These are phyloP conservation scores for Citrus glauca DNA, from an alignment of 345 rosid genomes.

Conservation along the genomic window DNA sequence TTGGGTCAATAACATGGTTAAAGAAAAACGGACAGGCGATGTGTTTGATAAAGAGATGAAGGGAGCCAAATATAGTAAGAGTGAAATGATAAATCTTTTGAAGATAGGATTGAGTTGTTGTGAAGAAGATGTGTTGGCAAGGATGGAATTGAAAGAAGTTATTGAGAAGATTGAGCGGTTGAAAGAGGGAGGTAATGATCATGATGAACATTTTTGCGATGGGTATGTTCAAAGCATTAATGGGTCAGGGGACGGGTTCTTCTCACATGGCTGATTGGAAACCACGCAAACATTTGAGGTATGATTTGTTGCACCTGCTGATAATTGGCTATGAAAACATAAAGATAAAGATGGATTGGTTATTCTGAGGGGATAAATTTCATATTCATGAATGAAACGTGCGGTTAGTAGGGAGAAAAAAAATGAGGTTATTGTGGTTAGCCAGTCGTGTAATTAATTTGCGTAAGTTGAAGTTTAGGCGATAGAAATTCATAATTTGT, in stretches of 20 bases:
- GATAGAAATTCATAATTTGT: background rate
- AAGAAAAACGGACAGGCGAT: constrained; percentile 45
- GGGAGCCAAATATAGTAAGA: constrained; percentile 43
- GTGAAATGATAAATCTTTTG: constrained; percentile 55
- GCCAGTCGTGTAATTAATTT: background rate
- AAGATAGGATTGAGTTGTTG: constrained; percentile 78
- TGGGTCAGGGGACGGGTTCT: constrained; percentile 26
- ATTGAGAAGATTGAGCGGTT: constrained; percentile 43
- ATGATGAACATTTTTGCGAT: constrained; percentile 16
- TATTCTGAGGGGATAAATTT: background rate
- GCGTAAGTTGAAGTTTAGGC: background rate
- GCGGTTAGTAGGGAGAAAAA: background rate
- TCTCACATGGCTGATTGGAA: constrained; percentile 23
- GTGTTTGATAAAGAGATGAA: constrained; percentile 68
- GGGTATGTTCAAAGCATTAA: constrained; percentile 21
- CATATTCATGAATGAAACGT: background rate
- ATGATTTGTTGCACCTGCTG: background rate
- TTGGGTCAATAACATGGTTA: constrained; percentile 67
- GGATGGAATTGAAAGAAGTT: constrained; percentile 46
- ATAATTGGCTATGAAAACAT: background rate
- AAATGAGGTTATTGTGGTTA: background rate
- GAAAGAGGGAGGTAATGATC: constrained; percentile 29
- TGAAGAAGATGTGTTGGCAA: constrained; percentile 49
- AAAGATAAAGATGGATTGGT: no score
- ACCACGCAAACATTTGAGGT: background rate